Evolutionary conservation across 1,284 basidiomycete species (phyloP).

Genomic region (Apiotrichum mycotoxinovorans): DNA sequence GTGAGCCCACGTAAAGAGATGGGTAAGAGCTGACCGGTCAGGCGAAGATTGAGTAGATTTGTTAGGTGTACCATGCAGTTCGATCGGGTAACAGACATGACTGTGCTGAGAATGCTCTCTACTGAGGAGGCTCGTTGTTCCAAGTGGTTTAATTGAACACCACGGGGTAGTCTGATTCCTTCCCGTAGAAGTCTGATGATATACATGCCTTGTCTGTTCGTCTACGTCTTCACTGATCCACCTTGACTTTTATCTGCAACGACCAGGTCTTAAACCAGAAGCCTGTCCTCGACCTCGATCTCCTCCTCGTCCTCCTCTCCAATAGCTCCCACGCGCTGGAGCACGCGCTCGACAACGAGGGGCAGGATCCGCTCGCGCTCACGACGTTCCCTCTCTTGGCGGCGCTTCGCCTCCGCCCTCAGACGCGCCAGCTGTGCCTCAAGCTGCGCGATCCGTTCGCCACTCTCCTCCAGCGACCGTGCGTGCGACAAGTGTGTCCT

Average conservation of each 20-base stretch:
- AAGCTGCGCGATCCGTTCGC: slow-evolving; percentile 37
- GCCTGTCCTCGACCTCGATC: slow-evolving; percentile 25
- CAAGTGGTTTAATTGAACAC: too few species aligned
- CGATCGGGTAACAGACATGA: too few species aligned
- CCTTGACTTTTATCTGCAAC: background rate
- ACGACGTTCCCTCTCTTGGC: slow-evolving; percentile 33
- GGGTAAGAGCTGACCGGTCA: background rate
- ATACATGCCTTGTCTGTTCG: background rate
- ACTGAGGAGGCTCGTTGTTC: too few species aligned
- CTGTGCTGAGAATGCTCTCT: background rate
- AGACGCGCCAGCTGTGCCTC: slow-evolving; percentile 39
- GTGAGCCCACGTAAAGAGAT: slow-evolving; percentile 52
- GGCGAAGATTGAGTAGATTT: slow-evolving; percentile 21
- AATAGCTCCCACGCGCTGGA: slow-evolving; percentile 41
- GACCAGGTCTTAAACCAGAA: slow-evolving; percentile 6
- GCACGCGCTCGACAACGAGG: slow-evolving; percentile 42
- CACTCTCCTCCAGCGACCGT: slow-evolving; percentile 36
- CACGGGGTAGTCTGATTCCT: too few species aligned
- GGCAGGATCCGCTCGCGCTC: slow-evolving; percentile 46
- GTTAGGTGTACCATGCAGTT: too few species aligned
- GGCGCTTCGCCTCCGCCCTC: slow-evolving; percentile 25
- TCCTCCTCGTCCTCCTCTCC: slow-evolving; percentile 25
- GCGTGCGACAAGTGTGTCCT: slow-evolving; percentile 44
- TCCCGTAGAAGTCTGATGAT: background rate
- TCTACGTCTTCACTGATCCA: background rate